Base-by-base conservation (phyloP, 768 basidiomycete genomes). In the Rhizopogon vinicolor region DNA sequence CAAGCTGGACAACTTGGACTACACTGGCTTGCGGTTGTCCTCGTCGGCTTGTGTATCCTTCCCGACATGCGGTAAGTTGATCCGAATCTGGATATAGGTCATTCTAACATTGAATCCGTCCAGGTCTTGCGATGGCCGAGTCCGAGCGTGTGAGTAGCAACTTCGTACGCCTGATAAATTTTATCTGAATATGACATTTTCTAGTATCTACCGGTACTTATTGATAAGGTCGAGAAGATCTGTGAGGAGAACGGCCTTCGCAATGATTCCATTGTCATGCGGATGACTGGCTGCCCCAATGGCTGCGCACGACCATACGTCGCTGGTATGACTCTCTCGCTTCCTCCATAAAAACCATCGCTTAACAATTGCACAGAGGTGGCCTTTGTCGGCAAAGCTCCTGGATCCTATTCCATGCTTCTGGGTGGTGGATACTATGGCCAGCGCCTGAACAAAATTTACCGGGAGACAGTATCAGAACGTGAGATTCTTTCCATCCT, bases 261-360 rank as follows among this genome's bases (percentile, higher is more conserved):
- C 44, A 87, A 97, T 67, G 96, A 99, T 71, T 86, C 89, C 3
- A 96, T 98, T 60, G 85, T 98, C 57, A 98, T 99, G 96, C 84
- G 96, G 52, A 98, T 98, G 95, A 98, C 95, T 14, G 96, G 96
- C 49, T 98, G 95, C 62, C 92, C 92, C 3, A 94, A 93, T 63
- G 93, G 92, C 39, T 94, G 94, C 68, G 91, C 95, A 2, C 81
- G 95, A 56, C 96, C 93, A 39, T 98, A 96, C 70, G 75, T 95
- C 44, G 96, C 91, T 46, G 89, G 89, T 86, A 43, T 9, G 84
- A 64, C 37, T 25, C 19, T 42, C 35, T 39, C 33, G 37, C 39
- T 16, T 45, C 49, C 44, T 40, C n/a, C 18, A 51, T 29, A 29
- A 44, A 41, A 52, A 5, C 22, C 39, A 35, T 54, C 22, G 43